Base-by-base conservation (phyloP, 2,329 filamentous ascomycete species). In the Colletotrichum gloeosporioides region DNA sequence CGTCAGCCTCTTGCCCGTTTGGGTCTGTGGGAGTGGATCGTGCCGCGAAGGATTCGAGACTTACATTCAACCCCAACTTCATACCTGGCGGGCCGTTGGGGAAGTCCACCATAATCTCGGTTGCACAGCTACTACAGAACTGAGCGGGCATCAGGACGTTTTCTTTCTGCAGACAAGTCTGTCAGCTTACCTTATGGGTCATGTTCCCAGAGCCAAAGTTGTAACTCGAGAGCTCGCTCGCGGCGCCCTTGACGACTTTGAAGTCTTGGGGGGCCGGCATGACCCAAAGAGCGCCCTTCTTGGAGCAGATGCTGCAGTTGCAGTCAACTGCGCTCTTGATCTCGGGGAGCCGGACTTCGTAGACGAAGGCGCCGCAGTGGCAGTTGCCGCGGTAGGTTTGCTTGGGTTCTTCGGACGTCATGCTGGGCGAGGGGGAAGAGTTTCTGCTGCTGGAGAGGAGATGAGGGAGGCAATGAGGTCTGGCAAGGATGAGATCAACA, bases 271-370 rank as follows among this genome's bases (percentile, higher is more conserved):
- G 77, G 6, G 80, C 79, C 8, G 83, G 80, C 39, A 85, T 80
- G 25, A 83, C 62, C 81, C 83, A 88, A 49, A 88, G 80, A 59
- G 87, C 87, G 18, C 83, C 87, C 80, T 89, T 89, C 79, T 86
- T 89, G 79, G 78, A 79, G 81, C 93, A 93, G 78, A 93, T 90
- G 84, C 92, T 94, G 85, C 94, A 95, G 83, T 93, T 92, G 84
- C 93, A 94, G 80, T 90, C 87, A 6, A 83, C 81, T 8, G 87
- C 88, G 6, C 87, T 82, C 62, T 90, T 91, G 76, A 94, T 87
- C 80, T 93, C 90, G 27, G 92, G 90, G 15, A 92, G 62, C 4
- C 84, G 81, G 70, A 86, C 79, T 80, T 89, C 89, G 80, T 88
- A 92, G 77, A 90, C 84, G 78, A 89, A 90, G 53, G 86, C 85